Evolutionary conservation across 1,139 yeast genomes (phyloP), one percentile per base, ranked within the genome.

Genomic region (Yamadazyma jaroonii): DNA sequence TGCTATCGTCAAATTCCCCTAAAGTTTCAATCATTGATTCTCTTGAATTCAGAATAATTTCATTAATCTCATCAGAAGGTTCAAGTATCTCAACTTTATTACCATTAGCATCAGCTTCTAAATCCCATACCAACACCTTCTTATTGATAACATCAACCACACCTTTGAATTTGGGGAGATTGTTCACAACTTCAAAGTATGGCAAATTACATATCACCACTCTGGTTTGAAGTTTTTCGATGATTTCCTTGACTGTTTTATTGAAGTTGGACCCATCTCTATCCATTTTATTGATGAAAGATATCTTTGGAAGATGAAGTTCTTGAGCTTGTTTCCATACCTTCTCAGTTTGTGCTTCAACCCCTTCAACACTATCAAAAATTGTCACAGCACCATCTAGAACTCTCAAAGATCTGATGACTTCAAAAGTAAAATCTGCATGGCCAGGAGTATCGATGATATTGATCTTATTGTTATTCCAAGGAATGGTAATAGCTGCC

Each of bases 371-470:
- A 0, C 87, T 96, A 62, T 92, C 99, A 38, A 92, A 64, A 9
- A 92, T 86, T 0, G 96, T 84, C 4, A 92, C 95, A 0, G 90
- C 95, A 1, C 97, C 97, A 61, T 92, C 98, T 12, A 92, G 66
- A 1, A 92, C 97, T 44, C 96, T 72, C 42, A 92, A 72, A 0
- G 97, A 83, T 40, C 97, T 67, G 2, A 81, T 86, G 6, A 94
- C 98, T 59, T 92, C 99, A 57, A 90, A 92, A 0, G 95, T 86
- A 57, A 92, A 92, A 59, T 92, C 99, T 0, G 97, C 97, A 61
- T 92, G 99, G 0, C 99, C 99, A 1, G 99, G 99, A 0, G 99
- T 90, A 57, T 92, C 99, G 17, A 92, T 88, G 37, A 92, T 71
- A 56, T 92, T 92, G 52, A 94, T 81, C 47, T 79, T 79, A 51